Evolutionary conservation across 1,284 basidiomycete genomes (phyloP), one percentile per base, ranked within the genome.

Genomic region (Papiliotrema flavescens): DNA sequence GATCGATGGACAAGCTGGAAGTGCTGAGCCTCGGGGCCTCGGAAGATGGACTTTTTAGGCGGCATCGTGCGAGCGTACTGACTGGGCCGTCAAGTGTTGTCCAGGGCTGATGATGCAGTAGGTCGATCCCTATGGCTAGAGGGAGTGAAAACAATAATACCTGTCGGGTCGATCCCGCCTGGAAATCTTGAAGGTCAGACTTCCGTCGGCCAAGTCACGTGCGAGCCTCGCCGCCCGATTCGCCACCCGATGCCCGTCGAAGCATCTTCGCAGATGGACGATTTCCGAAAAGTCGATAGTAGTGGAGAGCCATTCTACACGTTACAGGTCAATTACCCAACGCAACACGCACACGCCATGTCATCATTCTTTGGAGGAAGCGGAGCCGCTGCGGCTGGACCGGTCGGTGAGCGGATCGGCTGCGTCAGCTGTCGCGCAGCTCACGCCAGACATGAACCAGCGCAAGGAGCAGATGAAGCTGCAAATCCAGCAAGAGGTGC

Each of bases 1-100:
- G 95, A 98, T 59, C 96, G 84, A 75, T 98, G 93, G 24, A 99
- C 94, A 47, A 99, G 88, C 80, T 98, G 92, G 67, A 94, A 98
- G 76, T 97, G 92, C 72, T 89, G 85, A 53, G 88, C 85, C 6
- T 89, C 88, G 11, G 91, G 88, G 65, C 86, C 86, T 61, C 92
- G 86, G 79, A 90, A 98, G 67, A 93, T 85, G 26, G 92, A 95
- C 56, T 76, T 76, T 44, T 71, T 71, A 15, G 75, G 73, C n/a
- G 76, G 61, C 74, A 76, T 76, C 37, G n/a, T 35, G 45, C 4
- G 11, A 32, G 28, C 6, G 11, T 32, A 32, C 6, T 11, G 5
- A 11, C 5, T 32, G 28, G 28, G 11, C 28, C 28, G 28, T 32
- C 28, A 32, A 32, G 28, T 6, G 28, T 11, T 32, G 28, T 32